Evolutionary conservation across 2,329 filamentous ascomycete genomes (phyloP).

Genomic region (Aspergillus cejpii): DNA sequence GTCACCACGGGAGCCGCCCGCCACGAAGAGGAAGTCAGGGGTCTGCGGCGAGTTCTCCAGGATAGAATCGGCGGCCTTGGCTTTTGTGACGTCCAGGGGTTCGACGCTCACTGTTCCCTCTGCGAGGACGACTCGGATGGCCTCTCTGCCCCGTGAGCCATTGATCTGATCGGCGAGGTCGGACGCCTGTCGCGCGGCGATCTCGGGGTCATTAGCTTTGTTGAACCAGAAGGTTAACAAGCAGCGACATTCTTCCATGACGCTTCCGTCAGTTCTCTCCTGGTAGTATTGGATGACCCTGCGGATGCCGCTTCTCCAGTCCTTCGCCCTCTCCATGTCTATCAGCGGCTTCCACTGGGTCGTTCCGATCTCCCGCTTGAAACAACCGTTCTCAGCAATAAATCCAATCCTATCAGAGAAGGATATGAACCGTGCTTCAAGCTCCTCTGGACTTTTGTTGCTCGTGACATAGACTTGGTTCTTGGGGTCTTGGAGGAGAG

Average conservation of each 20-base stretch:
- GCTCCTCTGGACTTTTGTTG: conserved; percentile 70
- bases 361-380: conserved; percentile 62
- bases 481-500: conserved; percentile 65
- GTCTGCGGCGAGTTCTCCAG: conserved; percentile 56
- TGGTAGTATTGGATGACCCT: conserved; percentile 80
- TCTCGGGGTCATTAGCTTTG: conserved; percentile 65
- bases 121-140: conserved; percentile 75
- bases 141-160: conserved; percentile 73
- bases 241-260: conserved; percentile 78
- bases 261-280: conserved; percentile 78
- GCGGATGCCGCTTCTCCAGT: conserved; percentile 77
- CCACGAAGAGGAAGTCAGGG: conserved; percentile 78
- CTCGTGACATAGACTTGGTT: conserved; percentile 92
- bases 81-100: conserved; percentile 77
- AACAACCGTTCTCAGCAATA: conserved; percentile 90
- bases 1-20: conserved; percentile 81
- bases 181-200: conserved; percentile 70
- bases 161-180: conserved; percentile 93
- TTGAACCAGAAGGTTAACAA: conserved; percentile 83
- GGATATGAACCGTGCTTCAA: conserved; percentile 72
- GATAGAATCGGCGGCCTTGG: conserved; percentile 67
- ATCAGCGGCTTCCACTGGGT: conserved; percentile 69
- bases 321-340: conserved; percentile 59
- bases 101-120: conserved; percentile 76
- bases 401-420: conserved; percentile 63